Percentiles rank a stretch among this genome's conserved stretches.
phyloP scores from a whole-genome alignment of 2,329 filamentous ascomycete genomes.

The Talaromyces sp. region DNA sequence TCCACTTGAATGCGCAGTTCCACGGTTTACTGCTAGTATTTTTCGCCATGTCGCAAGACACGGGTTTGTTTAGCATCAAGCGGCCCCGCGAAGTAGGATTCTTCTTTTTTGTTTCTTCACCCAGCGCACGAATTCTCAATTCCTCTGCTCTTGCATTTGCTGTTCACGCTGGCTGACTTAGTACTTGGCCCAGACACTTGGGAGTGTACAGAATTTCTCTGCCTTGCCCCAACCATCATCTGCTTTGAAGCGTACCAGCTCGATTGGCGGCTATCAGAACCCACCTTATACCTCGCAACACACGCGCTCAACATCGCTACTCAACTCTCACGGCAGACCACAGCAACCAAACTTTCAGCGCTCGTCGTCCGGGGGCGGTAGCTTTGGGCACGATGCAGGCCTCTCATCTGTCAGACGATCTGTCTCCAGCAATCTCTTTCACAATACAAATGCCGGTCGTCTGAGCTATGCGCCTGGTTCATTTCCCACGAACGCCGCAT shows the following conservation, averaged over 20 bases:
- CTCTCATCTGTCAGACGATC: slow-evolving; percentile 81
- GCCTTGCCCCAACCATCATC: slow-evolving; percentile 86
- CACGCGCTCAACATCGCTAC: slow-evolving; percentile 78
- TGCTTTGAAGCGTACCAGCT: slow-evolving; percentile 88
- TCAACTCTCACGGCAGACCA: slow-evolving; percentile 76
- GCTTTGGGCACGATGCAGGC: slow-evolving; percentile 72
- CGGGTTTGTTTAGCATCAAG: slow-evolving; percentile 84
- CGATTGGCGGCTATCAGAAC: slow-evolving; percentile 62
- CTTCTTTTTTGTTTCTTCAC: slow-evolving; percentile 5
- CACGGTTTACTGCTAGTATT: slow-evolving; percentile 23
- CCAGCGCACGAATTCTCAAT: not conserved
- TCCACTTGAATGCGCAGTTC: slow-evolving; percentile 4
- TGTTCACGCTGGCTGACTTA: slow-evolving; percentile 16
- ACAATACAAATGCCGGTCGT: slow-evolving; percentile 54
- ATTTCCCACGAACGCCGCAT: slow-evolving; percentile 50
- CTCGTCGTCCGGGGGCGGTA: slow-evolving; percentile 61
- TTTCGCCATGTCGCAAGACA: slow-evolving; percentile 74
- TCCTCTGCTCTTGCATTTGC: not conserved
- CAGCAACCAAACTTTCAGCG: slow-evolving; percentile 84
- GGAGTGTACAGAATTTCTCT: slow-evolving; percentile 74
- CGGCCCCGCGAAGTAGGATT: slow-evolving; percentile 77
- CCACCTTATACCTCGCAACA: slow-evolving; percentile 65
- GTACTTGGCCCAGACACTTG: slow-evolving; percentile 60
- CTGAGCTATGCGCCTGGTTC: slow-evolving; percentile 66
- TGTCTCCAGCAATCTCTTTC: slow-evolving; percentile 62